Percentiles rank a stretch among this genome's conserved stretches.
phyloP scores from a whole-genome alignment of 331 rosid species.

The Spiraea crenata region DNA sequence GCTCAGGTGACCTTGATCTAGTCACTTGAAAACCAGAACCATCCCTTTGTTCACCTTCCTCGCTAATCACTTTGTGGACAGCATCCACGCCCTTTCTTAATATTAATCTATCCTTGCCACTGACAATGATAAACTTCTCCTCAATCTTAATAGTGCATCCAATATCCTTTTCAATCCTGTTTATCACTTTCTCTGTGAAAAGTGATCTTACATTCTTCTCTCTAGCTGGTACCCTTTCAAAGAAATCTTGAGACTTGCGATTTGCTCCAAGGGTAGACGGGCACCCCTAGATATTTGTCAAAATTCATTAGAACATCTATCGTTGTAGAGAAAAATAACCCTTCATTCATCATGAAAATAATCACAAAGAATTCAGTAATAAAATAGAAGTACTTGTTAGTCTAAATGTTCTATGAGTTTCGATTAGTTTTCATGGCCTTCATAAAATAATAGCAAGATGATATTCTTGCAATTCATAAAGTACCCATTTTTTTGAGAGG shows the following conservation, averaged over 20 bases:
- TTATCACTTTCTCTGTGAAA: slow-evolving; percentile 71
- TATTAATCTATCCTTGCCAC: slow-evolving; percentile 86
- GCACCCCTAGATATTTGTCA: slow-evolving; percentile 65
- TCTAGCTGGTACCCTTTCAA: slow-evolving; percentile 94
- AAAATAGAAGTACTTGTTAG: neutral
- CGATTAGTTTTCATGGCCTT: neutral
- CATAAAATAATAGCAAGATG: neutral
- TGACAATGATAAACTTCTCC: slow-evolving; percentile 84
- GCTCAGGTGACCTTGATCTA: slow-evolving; percentile 89
- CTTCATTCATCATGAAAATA: neutral
- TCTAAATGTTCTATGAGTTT: neutral
- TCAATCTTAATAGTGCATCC: slow-evolving; percentile 96
- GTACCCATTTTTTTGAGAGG: neutral
- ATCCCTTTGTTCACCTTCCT: slow-evolving; percentile 70
- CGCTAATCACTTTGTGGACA: slow-evolving; percentile 79
- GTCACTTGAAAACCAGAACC: slow-evolving; percentile 62
- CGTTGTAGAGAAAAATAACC: slow-evolving; percentile 17
- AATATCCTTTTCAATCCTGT: slow-evolving; percentile 80
- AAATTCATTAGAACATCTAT: slow-evolving; percentile 8
- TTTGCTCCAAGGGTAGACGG: slow-evolving; percentile 97
- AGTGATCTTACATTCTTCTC: slow-evolving; percentile 71
- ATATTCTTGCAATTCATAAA: neutral
- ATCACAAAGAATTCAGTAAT: neutral
- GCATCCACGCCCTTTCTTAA: slow-evolving; percentile 93
- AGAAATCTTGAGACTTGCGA: slow-evolving; percentile 93